Percentiles rank a stretch among this genome's conserved stretches.
Evolutionary conservation across 2,329 filamentous ascomycete genomes (phyloP).

Genomic region (Colletotrichum simmondsii): DNA sequence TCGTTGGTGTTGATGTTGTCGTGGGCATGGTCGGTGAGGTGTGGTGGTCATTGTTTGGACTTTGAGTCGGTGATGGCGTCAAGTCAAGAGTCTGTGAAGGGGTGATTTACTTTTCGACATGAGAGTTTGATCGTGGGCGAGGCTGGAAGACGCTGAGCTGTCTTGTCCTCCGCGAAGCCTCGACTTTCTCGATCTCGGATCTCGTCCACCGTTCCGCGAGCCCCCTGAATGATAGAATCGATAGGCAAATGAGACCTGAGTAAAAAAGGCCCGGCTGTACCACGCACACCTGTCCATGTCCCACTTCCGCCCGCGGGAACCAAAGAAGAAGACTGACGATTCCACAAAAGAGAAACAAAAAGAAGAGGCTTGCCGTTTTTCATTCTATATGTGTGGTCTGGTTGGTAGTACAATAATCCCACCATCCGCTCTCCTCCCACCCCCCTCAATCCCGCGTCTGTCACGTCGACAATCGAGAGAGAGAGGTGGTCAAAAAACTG

Average conservation of each 20-base stretch:
- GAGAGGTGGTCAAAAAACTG: no score
- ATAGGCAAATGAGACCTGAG: not conserved
- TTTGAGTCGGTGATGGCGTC: not conserved
- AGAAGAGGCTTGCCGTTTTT: conserved; percentile 23
- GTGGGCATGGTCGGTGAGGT: not conserved
- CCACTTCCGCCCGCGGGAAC: not conserved
- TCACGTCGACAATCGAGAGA: not conserved
- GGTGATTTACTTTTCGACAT: not conserved
- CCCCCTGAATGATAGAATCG: conserved; percentile 5
- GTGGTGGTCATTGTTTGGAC: not conserved
- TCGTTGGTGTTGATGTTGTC: not conserved
- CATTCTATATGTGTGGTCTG: conserved; percentile 28
- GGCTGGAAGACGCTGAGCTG: not conserved
- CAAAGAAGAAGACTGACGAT: not conserved
- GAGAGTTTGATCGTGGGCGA: no score
- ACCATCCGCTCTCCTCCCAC: not conserved
- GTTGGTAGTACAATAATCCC: conserved; percentile 30
- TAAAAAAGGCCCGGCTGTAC: not conserved
- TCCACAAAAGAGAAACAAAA: conserved; percentile 13
- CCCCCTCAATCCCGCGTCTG: not conserved
- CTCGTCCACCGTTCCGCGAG: conserved; percentile 2
- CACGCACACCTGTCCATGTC: not conserved
- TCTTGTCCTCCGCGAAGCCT: not conserved
- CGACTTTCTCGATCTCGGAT: not conserved
- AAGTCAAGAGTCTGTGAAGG: not conserved